These are phyloP conservation scores for Opeltia flavorubescens DNA, from an alignment of 495 filamentous ascomycete species.

Conservation along the genomic window DNA sequence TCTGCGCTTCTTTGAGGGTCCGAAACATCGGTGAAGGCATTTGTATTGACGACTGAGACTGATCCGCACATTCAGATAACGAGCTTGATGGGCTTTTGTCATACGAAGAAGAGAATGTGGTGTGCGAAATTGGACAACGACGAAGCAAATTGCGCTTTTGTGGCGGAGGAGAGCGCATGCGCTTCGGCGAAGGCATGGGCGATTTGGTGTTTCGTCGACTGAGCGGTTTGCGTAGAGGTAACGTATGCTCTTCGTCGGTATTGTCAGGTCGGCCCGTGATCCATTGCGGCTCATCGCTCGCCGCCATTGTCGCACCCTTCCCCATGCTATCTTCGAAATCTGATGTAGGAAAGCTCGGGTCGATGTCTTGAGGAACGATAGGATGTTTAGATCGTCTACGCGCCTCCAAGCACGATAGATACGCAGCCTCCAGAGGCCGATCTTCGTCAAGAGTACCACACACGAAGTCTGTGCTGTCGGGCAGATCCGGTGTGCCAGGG, in stretches of 20 bases:
- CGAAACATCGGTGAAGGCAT: constrained; percentile 33
- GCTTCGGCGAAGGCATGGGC: constrained; percentile 29
- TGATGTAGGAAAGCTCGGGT: constrained; percentile 90
- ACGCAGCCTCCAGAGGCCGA: constrained; percentile 81
- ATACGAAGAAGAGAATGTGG: constrained; percentile 43
- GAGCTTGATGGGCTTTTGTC: constrained; percentile 41
- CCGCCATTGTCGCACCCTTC: constrained; percentile 29
- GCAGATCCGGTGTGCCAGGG: constrained; percentile 65
- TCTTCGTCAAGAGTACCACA: constrained; percentile 96
- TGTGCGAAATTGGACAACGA: constrained; percentile 35
- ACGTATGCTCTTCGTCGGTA: constrained; percentile 28
- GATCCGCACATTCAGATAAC: constrained; percentile 17
- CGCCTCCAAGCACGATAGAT: constrained; percentile 71
- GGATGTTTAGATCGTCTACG: constrained; percentile 66
- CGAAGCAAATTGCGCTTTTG: constrained; percentile 31
- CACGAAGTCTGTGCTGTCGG: constrained; percentile 95
- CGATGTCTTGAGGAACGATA: constrained; percentile 81
- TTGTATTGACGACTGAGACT: constrained; percentile 40
- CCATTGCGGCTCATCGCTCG: constrained; percentile 44
- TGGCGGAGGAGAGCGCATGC: constrained; percentile 33
- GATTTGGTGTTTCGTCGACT: constrained; percentile 1
- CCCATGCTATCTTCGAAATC: constrained; percentile 60
- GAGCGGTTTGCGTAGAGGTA: constrained; percentile 12
- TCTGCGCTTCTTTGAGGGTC: constrained; percentile 21
- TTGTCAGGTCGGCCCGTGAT: constrained; percentile 45